phyloP scores from a whole-genome alignment of 768 basidiomycete species.

The Leccinum aurantiacum region DNA sequence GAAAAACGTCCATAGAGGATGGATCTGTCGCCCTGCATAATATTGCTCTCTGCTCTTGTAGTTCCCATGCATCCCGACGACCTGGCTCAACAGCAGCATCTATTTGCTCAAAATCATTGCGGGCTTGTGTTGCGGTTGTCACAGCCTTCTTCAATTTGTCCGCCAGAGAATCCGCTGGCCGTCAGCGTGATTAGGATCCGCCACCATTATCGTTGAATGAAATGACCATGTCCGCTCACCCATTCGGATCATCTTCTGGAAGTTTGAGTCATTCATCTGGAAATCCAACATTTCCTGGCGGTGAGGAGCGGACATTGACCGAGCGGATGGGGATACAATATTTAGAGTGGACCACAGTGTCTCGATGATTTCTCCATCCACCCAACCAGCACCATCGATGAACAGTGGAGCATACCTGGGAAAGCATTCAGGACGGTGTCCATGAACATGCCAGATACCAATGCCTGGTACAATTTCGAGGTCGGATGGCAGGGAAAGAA shows the following conservation, averaged over 20 bases:
- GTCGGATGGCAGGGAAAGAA: not conserved
- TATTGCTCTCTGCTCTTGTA: not conserved
- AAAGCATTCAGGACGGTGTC: constrained; percentile 25
- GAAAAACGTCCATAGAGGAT: not conserved
- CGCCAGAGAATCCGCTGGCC: not conserved
- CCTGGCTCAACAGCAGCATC: not conserved
- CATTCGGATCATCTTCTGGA: constrained; percentile 7
- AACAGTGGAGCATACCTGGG: not conserved
- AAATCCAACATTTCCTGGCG: constrained; percentile 5
- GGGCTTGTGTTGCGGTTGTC: not conserved
- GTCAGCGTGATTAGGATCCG: not conserved
- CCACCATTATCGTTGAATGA: not conserved
- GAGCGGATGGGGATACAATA: not conserved
- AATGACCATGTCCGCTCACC: not conserved
- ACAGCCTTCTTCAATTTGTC: too few relatives aligned
- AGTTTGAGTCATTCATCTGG: constrained; percentile 12
- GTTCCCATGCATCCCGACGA: not conserved
- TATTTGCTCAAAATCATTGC: not conserved
- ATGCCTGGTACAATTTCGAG: constrained; percentile 17
- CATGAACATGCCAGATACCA: constrained; percentile 29
- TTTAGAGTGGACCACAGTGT: constrained; percentile 3
- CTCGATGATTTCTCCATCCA: constrained; percentile 12
- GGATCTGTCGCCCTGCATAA: not conserved
- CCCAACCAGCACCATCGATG: not conserved
- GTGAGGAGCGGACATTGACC: not conserved